These are phyloP conservation scores for Blastobotrys peoriensis DNA, from an alignment of 805 yeast genomes.

Conservation along the genomic window DNA sequence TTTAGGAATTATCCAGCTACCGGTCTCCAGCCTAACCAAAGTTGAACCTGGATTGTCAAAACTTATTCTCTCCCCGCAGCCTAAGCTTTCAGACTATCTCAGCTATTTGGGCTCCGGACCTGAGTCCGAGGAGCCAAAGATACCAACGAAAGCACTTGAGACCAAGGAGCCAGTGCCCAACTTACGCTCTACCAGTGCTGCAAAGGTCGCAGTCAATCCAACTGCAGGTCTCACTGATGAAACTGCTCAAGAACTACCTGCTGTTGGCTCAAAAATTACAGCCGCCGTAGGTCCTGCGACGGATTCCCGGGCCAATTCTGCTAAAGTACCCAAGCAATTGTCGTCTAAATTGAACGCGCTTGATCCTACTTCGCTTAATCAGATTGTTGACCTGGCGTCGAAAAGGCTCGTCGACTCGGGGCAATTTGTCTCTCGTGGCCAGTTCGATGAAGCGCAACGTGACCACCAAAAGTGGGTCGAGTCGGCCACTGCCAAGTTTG, in stretches of 20 bases:
- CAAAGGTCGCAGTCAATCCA: not conserved
- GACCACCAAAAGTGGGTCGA: constrained; percentile 3
- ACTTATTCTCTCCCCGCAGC: not conserved
- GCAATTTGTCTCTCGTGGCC: constrained; percentile 13
- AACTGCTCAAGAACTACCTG: not conserved
- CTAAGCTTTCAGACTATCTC: not conserved
- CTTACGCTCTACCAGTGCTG: not conserved
- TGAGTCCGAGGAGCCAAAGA: not conserved
- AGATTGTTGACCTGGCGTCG: constrained; percentile 5
- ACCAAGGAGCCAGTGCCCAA: not conserved
- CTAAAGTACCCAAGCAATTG: too few relatives aligned
- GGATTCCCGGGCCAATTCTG: not conserved
- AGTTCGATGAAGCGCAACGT: constrained; percentile 5
- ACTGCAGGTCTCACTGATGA: not conserved
- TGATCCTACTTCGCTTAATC: not conserved
- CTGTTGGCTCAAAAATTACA: not conserved
- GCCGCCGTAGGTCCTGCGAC: too few relatives aligned
- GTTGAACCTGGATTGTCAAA: too few relatives aligned
- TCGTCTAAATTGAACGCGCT: not conserved
- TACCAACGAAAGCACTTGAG: not conserved
- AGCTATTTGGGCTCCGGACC: not conserved
- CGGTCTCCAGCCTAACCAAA: not conserved
- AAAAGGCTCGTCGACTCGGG: constrained; percentile 13
- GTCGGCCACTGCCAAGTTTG: constrained; percentile 1
- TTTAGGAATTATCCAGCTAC: constrained; percentile 12